Evolutionary conservation across 208 protist species (phyloP), one percentile per base, ranked within the genome.

Genomic region (Trypanosoma grayi): DNA sequence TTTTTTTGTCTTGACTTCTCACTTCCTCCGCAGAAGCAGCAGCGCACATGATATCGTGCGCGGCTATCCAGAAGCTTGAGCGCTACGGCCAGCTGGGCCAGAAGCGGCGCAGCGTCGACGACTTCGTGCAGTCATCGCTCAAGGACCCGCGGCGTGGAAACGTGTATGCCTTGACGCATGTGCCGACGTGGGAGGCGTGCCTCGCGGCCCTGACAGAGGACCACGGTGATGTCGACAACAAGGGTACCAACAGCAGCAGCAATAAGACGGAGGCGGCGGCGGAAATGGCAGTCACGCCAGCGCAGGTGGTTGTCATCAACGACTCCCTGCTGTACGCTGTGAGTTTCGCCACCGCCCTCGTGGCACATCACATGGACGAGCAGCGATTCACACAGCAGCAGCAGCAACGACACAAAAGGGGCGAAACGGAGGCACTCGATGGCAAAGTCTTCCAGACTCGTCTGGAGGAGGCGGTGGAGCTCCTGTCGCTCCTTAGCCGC

Each of bases 31-130:
- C 16, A 4, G 43, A 20, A 20, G n/a, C 11, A 8, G 4, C 31
- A 27, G 18, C 11, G 25, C 25, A 31, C 7, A 94, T 95, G 88
- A 70, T 95, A 22, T 84, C 88, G 10, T 90, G 83, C 47, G 81
- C 84, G 1, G 81, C 89, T 0, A 85, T 95, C 51, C 89, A 95
- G 54, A 91, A 91, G 59, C 66, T 95, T 25, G 85, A 95, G 73
- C 81, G 89, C 4, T 95, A 95, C 56, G 89, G 85, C 28, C 70
- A 85, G 56, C 76, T 95, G 33, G 85, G 74, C 18, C 74, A 88
- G 13, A 93, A 93, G 72, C 83, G 85, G 4, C 67, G 77, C 61
- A 82, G 48, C 60, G 64, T 79, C 10, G 77, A 83, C 24, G 80
- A 95, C 58, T 93, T 89, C 66, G 64, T 95, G 18, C 27, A 66